Evolutionary conservation across 2,329 filamentous ascomycete genomes (phyloP).

Genomic region (Trichoderma asperellum): DNA sequence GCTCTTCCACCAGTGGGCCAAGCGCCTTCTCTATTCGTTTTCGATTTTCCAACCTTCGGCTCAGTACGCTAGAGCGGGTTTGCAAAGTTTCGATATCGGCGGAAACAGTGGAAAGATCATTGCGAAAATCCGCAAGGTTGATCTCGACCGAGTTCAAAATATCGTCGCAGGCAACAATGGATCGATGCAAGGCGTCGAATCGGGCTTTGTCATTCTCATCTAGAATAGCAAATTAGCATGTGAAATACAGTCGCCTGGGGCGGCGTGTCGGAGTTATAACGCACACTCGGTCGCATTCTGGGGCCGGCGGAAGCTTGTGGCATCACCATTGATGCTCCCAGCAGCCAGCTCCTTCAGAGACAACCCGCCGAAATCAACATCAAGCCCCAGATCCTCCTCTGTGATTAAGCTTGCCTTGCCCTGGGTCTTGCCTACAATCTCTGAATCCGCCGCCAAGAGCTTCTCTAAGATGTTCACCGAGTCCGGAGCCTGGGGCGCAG

Average conservation of each 20-base stretch:
- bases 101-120: slow-evolving; percentile 88
- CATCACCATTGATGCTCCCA: slow-evolving; percentile 33
- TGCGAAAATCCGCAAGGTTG: slow-evolving; percentile 90
- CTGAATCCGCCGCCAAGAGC: slow-evolving; percentile 44
- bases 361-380: slow-evolving; percentile 78
- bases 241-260: not conserved
- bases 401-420: slow-evolving; percentile 40
- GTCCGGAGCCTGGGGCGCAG: slow-evolving; percentile 56
- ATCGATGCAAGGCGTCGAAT: slow-evolving; percentile 88
- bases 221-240: slow-evolving; percentile 36
- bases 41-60: slow-evolving; percentile 83
- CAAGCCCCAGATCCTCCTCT: slow-evolving; percentile 61
- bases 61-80: slow-evolving; percentile 80
- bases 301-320: slow-evolving; percentile 47
- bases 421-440: slow-evolving; percentile 26
- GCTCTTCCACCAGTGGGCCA: slow-evolving; percentile 86
- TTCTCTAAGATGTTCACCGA: slow-evolving; percentile 70
- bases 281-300: slow-evolving; percentile 75
- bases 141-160: slow-evolving; percentile 90
- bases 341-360: slow-evolving; percentile 71
- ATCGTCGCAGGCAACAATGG: slow-evolving; percentile 88
- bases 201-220: slow-evolving; percentile 81
- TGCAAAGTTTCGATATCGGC: slow-evolving; percentile 95
- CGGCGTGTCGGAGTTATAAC: slow-evolving; percentile 35
- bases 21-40: slow-evolving; percentile 87